A percentile compares a stretch with the other conserved stretches of the same genome.
These are phyloP conservation scores for Panicum virgatum DNA, from an alignment of 202 grass and related monocot genomes.

Conservation along the genomic window DNA sequence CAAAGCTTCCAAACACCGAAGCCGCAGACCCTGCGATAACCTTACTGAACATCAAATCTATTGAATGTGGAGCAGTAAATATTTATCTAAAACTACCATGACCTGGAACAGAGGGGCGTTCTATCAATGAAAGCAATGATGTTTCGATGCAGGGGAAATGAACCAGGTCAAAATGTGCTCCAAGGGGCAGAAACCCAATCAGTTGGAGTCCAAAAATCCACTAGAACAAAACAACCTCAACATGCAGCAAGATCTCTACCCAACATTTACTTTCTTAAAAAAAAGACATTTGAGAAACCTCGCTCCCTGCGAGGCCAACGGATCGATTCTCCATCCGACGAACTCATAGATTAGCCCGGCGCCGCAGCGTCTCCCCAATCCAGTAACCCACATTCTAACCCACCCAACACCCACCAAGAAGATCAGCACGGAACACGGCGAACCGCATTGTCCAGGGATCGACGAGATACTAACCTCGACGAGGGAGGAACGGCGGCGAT, in stretches of 20 bases:
- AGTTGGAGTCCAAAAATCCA: background rate
- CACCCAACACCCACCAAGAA: too few relatives aligned
- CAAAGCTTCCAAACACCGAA: background rate
- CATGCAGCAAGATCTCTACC: constrained; percentile 14
- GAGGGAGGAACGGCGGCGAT: background rate
- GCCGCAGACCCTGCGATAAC: background rate
- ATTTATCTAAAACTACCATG: background rate
- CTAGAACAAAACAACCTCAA: background rate
- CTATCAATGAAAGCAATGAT: background rate
- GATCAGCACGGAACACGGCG: too few relatives aligned
- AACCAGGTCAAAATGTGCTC: background rate
- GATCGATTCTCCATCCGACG: background rate
- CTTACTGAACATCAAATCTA: background rate
- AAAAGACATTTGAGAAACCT: background rate
- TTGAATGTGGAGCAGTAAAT: background rate
- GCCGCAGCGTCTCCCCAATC: constrained; percentile 8
- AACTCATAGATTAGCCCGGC: background rate
- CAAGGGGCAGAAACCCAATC: background rate
- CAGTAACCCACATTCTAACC: background rate
- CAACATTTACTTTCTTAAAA: background rate
- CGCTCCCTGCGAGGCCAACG: background rate
- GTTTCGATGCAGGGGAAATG: background rate
- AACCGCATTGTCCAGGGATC: background rate
- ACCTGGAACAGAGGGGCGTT: background rate
- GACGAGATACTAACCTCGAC: constrained; percentile 15